These are phyloP conservation scores for Leccinum angustisporum DNA, from an alignment of 1,284 basidiomycete genomes.

Conservation along the genomic window DNA sequence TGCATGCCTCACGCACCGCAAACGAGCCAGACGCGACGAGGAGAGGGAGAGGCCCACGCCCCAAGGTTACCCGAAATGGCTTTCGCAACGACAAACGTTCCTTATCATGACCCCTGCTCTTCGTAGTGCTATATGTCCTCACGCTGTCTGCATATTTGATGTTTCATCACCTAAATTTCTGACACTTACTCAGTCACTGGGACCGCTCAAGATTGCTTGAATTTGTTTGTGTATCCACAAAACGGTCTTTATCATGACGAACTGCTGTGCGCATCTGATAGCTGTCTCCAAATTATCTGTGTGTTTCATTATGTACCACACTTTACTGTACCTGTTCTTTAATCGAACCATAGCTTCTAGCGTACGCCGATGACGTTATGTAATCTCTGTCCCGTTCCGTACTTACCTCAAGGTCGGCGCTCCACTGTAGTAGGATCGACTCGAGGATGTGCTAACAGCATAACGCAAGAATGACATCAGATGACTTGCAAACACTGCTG, in stretches of 20 bases:
- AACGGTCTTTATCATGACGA: background rate
- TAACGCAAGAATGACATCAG: background rate
- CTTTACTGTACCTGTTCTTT: background rate
- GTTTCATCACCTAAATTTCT: background rate
- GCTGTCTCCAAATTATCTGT: background rate
- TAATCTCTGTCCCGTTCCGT: background rate
- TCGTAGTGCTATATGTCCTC: conserved; percentile 10
- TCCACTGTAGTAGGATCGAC: background rate
- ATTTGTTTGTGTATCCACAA: background rate
- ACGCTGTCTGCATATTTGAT: conserved; percentile 2
- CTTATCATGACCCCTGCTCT: conserved; percentile 15
- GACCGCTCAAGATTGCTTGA: background rate
- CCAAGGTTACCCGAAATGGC: conserved; percentile 21
- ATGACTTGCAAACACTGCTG: background rate
- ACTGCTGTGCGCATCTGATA: background rate
- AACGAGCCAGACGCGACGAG: background rate
- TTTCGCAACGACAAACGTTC: conserved; percentile 26
- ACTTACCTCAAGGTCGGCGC: no score
- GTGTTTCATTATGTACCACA: background rate
- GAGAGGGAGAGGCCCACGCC: background rate
- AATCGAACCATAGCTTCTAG: background rate
- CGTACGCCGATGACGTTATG: conserved; percentile 11
- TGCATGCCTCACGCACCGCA: conserved; percentile 26
- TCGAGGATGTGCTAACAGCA: background rate
- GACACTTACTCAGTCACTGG: background rate